Conservation (phyloP, 345 rosid species). For the Lepidium aucheri region DNA sequence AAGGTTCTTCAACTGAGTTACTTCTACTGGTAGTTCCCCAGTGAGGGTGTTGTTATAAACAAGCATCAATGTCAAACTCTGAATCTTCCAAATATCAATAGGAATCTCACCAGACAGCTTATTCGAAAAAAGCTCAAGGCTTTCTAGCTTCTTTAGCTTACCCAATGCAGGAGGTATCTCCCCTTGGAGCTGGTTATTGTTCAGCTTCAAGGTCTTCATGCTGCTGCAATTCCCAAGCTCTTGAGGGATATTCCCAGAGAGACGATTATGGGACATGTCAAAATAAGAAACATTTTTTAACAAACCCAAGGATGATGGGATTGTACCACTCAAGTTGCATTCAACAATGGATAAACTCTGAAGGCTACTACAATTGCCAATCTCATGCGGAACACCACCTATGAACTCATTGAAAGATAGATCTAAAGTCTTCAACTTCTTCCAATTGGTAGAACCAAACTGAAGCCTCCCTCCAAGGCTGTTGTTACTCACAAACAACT, state of each 20-base stretch:
- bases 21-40: constrained; percentile 57
- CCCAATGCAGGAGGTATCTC: constrained; percentile 57
- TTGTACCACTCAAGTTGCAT: constrained; percentile 45
- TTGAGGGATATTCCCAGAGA: constrained; percentile 58
- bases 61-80: constrained; percentile 36
- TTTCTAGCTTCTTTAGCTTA: constrained; percentile 33
- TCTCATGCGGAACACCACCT: constrained; percentile 47
- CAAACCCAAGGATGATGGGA: constrained; percentile 60
- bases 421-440: constrained; percentile 37
- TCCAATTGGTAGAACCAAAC: constrained; percentile 38
- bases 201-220: constrained; percentile 30
- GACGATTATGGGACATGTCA: constrained; percentile 48
- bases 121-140: constrained; percentile 52
- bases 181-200: constrained; percentile 56
- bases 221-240: constrained; percentile 68
- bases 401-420: constrained; percentile 47
- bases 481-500: constrained; percentile 35
- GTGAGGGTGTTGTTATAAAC: constrained; percentile 55
- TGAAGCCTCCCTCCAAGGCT: constrained; percentile 48
- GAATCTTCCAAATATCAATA: constrained; percentile 55
- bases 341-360: constrained; percentile 22
- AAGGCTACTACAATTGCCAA: constrained; percentile 59
- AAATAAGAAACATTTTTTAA: constrained; percentile 31
- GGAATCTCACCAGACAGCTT: constrained; percentile 63
- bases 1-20: constrained; percentile 50